phyloP scores from a whole-genome alignment of 2,329 filamentous ascomycete genomes.

The Triangularia setosa region DNA sequence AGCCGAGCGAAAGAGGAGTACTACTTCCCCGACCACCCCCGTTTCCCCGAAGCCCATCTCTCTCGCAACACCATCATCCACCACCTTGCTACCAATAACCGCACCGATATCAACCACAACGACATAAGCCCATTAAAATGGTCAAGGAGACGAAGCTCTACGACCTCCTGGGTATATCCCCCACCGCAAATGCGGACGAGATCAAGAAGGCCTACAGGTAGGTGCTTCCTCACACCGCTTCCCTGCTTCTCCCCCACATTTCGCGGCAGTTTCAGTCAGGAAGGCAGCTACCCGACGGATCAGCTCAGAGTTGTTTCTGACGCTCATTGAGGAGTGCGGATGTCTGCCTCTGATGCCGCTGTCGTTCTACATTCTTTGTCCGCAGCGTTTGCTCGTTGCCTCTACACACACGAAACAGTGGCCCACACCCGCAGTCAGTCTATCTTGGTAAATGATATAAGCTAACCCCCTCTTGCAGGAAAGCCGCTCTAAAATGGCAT shows the following conservation, averaged over 20 bases:
- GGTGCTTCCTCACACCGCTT: conserved; percentile 28
- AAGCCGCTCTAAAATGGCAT: conserved; percentile 86
- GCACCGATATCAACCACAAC: not conserved
- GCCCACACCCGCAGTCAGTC: not conserved
- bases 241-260: not conserved
- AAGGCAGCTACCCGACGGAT: not conserved
- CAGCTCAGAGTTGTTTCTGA: not conserved
- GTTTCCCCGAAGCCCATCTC: not conserved
- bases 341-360: not conserved
- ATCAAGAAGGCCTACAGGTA: conserved; percentile 96
- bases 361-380: not conserved
- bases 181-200: conserved; percentile 81
- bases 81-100: not conserved
- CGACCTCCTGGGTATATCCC: conserved; percentile 75
- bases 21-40: conserved; percentile 5
- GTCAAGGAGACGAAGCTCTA: conserved; percentile 95
- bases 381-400: not conserved
- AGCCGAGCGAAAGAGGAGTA: conserved; percentile 1
- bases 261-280: not conserved
- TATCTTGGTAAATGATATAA: not conserved
- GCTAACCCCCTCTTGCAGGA: conserved; percentile 52
- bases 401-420: not conserved
- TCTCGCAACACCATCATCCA: not conserved
- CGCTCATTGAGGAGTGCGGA: not conserved
- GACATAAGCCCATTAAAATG: conserved; percentile 54